phyloP scores from a whole-genome alignment of 371 early-diverging fungal genomes.

The Mucor saturninus region DNA sequence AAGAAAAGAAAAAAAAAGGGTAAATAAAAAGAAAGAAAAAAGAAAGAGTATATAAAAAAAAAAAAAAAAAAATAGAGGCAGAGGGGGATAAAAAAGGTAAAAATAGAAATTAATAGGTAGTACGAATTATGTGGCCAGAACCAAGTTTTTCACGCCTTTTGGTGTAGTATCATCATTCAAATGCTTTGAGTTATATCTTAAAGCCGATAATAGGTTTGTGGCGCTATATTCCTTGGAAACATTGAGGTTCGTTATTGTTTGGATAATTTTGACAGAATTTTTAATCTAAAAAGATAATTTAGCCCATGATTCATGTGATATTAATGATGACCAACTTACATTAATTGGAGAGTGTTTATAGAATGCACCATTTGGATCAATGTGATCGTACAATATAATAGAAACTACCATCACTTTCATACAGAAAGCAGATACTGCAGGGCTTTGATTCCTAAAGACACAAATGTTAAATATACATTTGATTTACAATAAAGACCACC shows the following conservation, averaged over 20 bases:
- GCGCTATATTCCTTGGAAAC: conserved; percentile 48
- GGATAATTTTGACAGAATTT: conserved; percentile 76
- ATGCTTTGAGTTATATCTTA: conserved; percentile 82
- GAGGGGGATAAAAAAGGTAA: background rate
- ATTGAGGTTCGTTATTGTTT: conserved; percentile 43
- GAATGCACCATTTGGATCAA: conserved; percentile 82
- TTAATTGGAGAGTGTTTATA: conserved; percentile 78
- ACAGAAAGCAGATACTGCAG: conserved; percentile 64
- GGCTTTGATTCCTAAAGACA: conserved; percentile 47
- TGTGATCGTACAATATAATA: conserved; percentile 90
- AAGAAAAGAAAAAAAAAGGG: background rate
- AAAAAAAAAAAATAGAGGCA: background rate
- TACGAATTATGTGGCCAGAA: conserved; percentile 32
- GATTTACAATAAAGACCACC: background rate
- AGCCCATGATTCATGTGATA: background rate
- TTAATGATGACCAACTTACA: conserved; percentile 44
- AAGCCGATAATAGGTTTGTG: conserved; percentile 70
- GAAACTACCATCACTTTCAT: conserved; percentile 87
- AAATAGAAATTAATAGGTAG: conserved; percentile 7
- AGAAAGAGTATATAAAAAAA: background rate
- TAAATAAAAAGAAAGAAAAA: background rate
- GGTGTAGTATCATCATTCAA: conserved; percentile 83
- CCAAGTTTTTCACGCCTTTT: conserved; percentile 70
- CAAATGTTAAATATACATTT: background rate
- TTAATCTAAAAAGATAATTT: conserved; percentile 47